Percentiles rank a stretch among this genome's conserved stretches.
These are phyloP conservation scores for Didymella arachidicola DNA, from an alignment of 2,329 filamentous ascomycete genomes.

Conservation along the genomic window DNA sequence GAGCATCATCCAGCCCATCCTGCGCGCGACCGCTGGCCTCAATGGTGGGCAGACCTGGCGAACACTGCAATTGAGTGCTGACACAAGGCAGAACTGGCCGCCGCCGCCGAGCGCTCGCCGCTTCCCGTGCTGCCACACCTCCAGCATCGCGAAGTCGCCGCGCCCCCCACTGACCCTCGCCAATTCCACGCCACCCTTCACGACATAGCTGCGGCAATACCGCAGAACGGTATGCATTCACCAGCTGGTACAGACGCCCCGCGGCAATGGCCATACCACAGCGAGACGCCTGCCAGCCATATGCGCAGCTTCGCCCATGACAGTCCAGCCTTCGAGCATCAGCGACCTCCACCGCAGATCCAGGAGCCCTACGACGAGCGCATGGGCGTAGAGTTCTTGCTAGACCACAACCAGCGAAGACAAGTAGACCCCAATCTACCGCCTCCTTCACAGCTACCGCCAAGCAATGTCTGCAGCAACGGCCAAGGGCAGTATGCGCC, in stretches of 20 bases:
- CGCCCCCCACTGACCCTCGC: conserved; percentile 32
- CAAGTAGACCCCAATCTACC: conserved; percentile 50
- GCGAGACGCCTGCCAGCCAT: conserved; percentile 45
- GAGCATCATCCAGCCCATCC: conserved; percentile 67
- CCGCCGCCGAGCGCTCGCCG: conserved; percentile 57
- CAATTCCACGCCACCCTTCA: conserved; percentile 34
- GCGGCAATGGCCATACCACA: conserved; percentile 44
- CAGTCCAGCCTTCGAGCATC: conserved; percentile 27
- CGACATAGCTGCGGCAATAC: conserved; percentile 31
- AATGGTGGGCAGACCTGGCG: conserved; percentile 49
- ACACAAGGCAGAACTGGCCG: conserved; percentile 53
- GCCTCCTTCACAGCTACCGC: conserved; percentile 52
- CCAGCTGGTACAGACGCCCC: conserved; percentile 34
- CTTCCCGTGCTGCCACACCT: conserved; percentile 44
- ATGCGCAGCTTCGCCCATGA: conserved; percentile 48
- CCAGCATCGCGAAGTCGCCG: conserved; percentile 17
- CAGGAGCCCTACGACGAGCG: conserved; percentile 61
- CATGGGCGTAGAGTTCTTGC: conserved; percentile 75
- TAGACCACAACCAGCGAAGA: conserved; percentile 62
- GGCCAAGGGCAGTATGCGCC: conserved; percentile 42
- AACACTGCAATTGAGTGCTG: not conserved
- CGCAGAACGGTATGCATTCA: conserved; percentile 38
- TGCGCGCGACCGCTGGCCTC: conserved; percentile 54
- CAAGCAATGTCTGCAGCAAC: conserved; percentile 33
- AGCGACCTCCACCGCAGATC: conserved; percentile 36